Percentiles rank a stretch among this genome's conserved stretches.
Evolutionary conservation across 805 yeast genomes (phyloP).

Genomic region (Millerozyma miso): DNA sequence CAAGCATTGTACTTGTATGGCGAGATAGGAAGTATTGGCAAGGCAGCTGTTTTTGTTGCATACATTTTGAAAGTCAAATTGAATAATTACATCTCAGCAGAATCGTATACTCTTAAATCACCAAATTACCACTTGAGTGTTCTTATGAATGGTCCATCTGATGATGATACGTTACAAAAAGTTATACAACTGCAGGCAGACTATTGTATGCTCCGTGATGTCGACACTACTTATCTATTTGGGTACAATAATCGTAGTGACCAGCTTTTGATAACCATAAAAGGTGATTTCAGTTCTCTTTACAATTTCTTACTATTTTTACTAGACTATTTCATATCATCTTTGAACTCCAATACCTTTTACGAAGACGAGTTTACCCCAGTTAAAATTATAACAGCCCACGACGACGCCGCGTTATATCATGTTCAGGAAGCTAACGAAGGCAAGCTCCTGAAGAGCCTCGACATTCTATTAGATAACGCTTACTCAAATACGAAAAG

Average conservation of each 20-base stretch:
- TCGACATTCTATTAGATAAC: conserved; percentile 4
- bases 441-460: conserved; percentile 5
- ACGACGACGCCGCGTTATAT: conserved; percentile 15
- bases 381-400: conserved; percentile 11
- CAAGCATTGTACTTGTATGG: conserved; percentile 30
- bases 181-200: neutral
- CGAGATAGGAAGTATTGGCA: conserved; percentile 13
- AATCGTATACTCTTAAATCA: conserved; percentile 29
- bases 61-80: conserved; percentile 21
- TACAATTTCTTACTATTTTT: conserved; percentile 11
- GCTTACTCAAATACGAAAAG: conserved; percentile 1
- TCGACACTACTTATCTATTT: conserved; percentile 7
- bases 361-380: conserved; percentile 13
- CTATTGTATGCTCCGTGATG: conserved; percentile 2
- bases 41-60: conserved; percentile 22
- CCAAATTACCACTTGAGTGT: conserved; percentile 19
- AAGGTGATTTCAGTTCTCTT: conserved; percentile 19
- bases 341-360: conserved; percentile 5
- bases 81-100: conserved; percentile 20
- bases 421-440: conserved; percentile 12
- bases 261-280: conserved; percentile 7
- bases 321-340: neutral
- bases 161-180: neutral
- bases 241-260: conserved; percentile 4
- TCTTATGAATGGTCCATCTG: conserved; percentile 4